Evolutionary conservation across 2,329 filamentous ascomycete genomes (phyloP), one percentile per base, ranked within the genome.

Genomic region (Arthrobotrys musiformis): DNA sequence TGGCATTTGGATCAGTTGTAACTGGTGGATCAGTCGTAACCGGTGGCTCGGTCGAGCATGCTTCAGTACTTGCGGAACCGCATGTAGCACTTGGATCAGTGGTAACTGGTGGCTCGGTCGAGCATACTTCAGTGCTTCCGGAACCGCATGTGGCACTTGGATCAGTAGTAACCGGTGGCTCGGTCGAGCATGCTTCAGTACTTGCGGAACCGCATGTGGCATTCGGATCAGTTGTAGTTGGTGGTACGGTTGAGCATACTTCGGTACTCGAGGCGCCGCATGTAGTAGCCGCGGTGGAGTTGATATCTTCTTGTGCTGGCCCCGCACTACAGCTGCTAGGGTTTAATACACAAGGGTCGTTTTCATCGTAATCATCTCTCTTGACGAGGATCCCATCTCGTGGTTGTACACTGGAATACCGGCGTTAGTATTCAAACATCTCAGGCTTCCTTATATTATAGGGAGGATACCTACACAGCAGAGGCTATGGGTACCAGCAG

Each of bases 401-500:
- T 13, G 37, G 50, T 1, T 40, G 33, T 48, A 35, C 58, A 30
- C 56, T 63, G 52, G 13, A 26, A 40, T n/a, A 2, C 9, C 7
- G 2, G 8, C 7, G 30, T 62, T 62, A 62, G 37, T n/a, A n/a
- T n/a, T n/a, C n/a, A n/a, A n/a, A n/a, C n/a, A n/a, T n/a, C n/a
- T n/a, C n/a, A n/a, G n/a, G n/a, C n/a, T n/a, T n/a, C n/a, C n/a
- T n/a, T n/a, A n/a, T n/a, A n/a, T n/a, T n/a, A n/a, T n/a, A n/a
- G n/a, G n/a, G n/a, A n/a, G n/a, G n/a, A 33, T 37, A 69, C 70
- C 69, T 17, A 75, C 64, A 58, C 46, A 30, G 56, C 64, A 37
- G 72, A 76, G 13, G 48, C 64, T 15, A 64, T 33, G 64, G 63
- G 72, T 30, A 30, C 40, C 72, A 76, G 72, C 64, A 76, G 63